Evolutionary conservation across 2,329 filamentous ascomycete species (phyloP), one percentile per base, ranked within the genome.

Genomic region (Elsinoe perseae): DNA sequence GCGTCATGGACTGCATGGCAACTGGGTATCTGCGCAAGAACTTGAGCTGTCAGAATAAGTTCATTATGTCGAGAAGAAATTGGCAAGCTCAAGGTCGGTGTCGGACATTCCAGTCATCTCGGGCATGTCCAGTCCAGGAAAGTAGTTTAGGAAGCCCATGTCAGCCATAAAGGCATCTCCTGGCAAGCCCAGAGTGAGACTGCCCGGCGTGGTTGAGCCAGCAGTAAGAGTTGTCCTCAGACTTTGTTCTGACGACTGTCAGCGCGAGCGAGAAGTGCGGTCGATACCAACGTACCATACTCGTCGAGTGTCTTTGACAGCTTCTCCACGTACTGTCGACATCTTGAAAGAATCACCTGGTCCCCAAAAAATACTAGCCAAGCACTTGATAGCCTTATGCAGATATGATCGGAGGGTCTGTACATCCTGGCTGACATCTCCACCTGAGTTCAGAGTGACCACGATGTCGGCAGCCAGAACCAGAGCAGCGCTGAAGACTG

Each of bases 401-500:
- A 52, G 14, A 9, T 52, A 52, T n/a, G 14, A 21, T 16, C 30
- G 28, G 6, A 52, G 18, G 6, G 9, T 25, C 10, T 52, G 40
- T 12, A 44, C 32, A 9, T 52, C 18, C 7, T 52, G 16, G 16
- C 20, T 25, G 20, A 9, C 27, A 10, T 50, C 44, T 18, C 10
- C 25, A 36, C 16, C 16, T 3, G 30, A 23, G 25, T 52, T 38
- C 1, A 50, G 25, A 20, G 25, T 50, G 48, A 52, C 30, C 16
- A 52, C 48, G 16, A 36, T 21, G 25, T 52, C 30, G n/a, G 56
- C 56, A 12, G 28, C 42, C n/a, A 57, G n/a, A n/a, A 57, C 56
- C 5, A 57, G 48, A 14, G 48, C 44, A 7, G 48, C 48, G 3
- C 48, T 57, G 38, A 57, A 57, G 2, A 57, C 56, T 57, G 16